Evolutionary conservation across 352 stramenopile species (phyloP).

Genomic region (Phytophthora sp.): DNA sequence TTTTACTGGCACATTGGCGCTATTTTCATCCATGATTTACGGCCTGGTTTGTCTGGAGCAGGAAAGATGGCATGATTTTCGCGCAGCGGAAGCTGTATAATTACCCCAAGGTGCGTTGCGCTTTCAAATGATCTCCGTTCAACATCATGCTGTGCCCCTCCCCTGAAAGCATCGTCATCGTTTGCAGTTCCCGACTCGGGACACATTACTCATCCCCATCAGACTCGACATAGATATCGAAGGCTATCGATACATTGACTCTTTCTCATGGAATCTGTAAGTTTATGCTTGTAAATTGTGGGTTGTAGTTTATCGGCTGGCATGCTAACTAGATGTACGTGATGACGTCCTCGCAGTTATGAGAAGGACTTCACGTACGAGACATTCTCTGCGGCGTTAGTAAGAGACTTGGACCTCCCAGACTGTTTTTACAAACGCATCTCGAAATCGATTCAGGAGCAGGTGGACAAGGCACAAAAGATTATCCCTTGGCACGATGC

Average conservation of each 20-base stretch:
- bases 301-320: background rate
- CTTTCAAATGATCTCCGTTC: background rate
- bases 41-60: slow-evolving; percentile 5
- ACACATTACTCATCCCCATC: slow-evolving; percentile 70
- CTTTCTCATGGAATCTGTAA: slow-evolving; percentile 81
- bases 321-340: slow-evolving; percentile 2
- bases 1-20: background rate
- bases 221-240: slow-evolving; percentile 80
- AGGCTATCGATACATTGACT: slow-evolving; percentile 85
- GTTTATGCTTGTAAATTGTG: background rate
- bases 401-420: slow-evolving; percentile 75
- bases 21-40: background rate
- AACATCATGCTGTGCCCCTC: background rate
- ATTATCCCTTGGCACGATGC: slow-evolving; percentile 63
- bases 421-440: slow-evolving; percentile 79
- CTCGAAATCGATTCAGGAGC: slow-evolving; percentile 61
- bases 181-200: slow-evolving; percentile 51
- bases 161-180: background rate
- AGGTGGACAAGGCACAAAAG: slow-evolving; percentile 70
- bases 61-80: slow-evolving; percentile 43
- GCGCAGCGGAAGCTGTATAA: slow-evolving; percentile 69
- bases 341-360: slow-evolving; percentile 37
- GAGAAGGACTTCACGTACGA: slow-evolving; percentile 82
- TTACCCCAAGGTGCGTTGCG: slow-evolving; percentile 66
- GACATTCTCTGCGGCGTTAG: slow-evolving; percentile 69